These are phyloP conservation scores for Rhizoctonia solani DNA, from an alignment of 1,284 basidiomycete species.

Conservation along the genomic window DNA sequence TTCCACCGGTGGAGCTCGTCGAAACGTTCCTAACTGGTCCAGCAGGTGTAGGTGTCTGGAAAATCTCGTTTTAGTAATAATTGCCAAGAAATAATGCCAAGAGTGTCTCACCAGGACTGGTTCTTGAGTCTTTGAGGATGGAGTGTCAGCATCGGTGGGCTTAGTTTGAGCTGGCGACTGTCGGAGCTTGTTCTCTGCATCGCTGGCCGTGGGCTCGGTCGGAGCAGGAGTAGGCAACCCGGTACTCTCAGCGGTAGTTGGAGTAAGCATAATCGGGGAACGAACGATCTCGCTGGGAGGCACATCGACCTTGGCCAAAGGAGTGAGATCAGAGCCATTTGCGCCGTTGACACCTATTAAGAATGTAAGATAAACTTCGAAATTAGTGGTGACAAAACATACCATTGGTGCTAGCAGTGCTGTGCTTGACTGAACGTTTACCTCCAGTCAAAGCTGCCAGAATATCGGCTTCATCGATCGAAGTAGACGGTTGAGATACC, in stretches of 20 bases:
- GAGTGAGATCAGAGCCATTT: not conserved
- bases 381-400: not conserved
- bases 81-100: too few relatives aligned
- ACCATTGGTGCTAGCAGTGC: not conserved
- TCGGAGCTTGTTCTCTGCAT: not conserved
- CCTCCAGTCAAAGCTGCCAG: conserved; percentile 2
- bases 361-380: not conserved
- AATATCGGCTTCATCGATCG: not conserved
- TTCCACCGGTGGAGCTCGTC: conserved; percentile 15
- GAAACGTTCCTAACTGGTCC: conserved; percentile 15
- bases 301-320: not conserved
- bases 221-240: conserved; percentile 9
- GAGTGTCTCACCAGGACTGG: not conserved
- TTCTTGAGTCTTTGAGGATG: not conserved
- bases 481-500: not conserved
- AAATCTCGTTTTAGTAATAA: not conserved
- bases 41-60: not conserved
- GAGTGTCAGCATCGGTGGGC: too few relatives aligned
- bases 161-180: not conserved
- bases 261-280: conserved; percentile 20
- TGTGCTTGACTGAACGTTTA: not conserved
- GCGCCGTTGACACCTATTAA: not conserved
- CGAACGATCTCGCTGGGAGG: conserved; percentile 1
- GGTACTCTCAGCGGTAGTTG: conserved; percentile 12
- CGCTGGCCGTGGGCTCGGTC: not conserved